Conservation (phyloP, 192 early-diverging fungal genomes). For the Rhizoclosmatium sp. region DNA sequence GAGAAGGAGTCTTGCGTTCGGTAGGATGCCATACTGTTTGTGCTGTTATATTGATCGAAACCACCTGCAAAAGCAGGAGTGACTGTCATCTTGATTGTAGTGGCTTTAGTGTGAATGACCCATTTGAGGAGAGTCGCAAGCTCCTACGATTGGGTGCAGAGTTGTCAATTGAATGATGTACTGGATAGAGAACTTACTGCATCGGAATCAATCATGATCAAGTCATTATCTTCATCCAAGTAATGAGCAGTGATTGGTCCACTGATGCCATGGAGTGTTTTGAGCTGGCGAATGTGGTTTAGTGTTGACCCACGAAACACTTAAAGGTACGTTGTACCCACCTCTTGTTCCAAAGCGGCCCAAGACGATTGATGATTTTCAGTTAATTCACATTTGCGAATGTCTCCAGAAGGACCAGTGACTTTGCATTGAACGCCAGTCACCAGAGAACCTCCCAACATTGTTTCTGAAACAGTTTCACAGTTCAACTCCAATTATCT, state of each 20-base stretch:
- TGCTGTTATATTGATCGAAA: conserved; percentile 7
- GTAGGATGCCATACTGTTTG: conserved; percentile 21
- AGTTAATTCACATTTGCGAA: conserved; percentile 27
- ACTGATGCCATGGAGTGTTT: conserved; percentile 13
- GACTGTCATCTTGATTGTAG: neutral
- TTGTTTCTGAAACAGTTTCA: no score
- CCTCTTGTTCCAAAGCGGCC: conserved; percentile 21
- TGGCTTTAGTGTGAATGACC: neutral
- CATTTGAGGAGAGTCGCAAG: conserved; percentile 16
- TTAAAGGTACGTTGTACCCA: neutral
- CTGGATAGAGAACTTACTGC: neutral
- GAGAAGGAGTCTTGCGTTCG: conserved; percentile 30
- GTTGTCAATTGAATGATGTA: neutral
- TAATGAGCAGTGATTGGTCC: conserved; percentile 1
- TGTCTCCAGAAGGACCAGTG: conserved; percentile 12
- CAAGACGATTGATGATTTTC: conserved; percentile 12
- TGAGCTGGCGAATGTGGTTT: neutral
- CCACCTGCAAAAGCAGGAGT: neutral
- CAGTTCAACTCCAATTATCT: neutral
- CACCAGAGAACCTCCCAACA: neutral
- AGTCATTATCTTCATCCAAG: conserved; percentile 24
- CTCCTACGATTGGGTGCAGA: neutral
- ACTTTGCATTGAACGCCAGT: conserved; percentile 7
- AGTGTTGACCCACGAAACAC: neutral
- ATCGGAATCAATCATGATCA: conserved; percentile 24